Evolutionary conservation across 73 alveolate species (phyloP), one percentile per base, ranked within the genome.

Genomic region (Paramecium primaurelia): DNA sequence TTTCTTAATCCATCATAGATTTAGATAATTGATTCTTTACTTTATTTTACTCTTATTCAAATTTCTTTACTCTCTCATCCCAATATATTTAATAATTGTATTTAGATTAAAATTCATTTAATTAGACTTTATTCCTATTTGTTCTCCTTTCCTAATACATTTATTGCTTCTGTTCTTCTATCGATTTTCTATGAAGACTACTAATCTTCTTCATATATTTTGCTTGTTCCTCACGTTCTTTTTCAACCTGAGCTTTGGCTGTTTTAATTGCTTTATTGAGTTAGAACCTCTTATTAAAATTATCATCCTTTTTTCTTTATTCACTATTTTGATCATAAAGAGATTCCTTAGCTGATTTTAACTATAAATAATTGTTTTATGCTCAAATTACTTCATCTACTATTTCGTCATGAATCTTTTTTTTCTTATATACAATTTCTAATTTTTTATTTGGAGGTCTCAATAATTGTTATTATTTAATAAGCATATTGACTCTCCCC

Each of bases 51-150:
- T 75, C 88, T 20, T 30, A 18, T 42, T 75, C 60, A 75, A 75
- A 75, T 37, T 75, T 75, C 7, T 34, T 75, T 38, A 38, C 88
- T 42, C 88, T 75, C 34, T 75, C 88, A 38, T 75, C 60, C 88
- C 88, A 75, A 42, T 75, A 75, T 42, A 75, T 3, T 38, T 75
- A 42, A 37, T 75, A 75, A 36, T 75, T 75, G 20, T 75, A 38
- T 42, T 75, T 75, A 34, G 88, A 75, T 75, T 75, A 10, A 75
- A 38, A 75, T 42, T 75, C 88, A 36, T 42, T 75, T 38, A 75
- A 38, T 75, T 75, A 38, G 9, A 75, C 37, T 42, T 75, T 42
- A 34, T 75, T 75, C n/a, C 88, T 30, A 8, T 30, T 25, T 38
- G 42, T 32, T 64, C 84, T 64, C 8, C 8, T 64, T 64, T 64